Conservation (phyloP, 2,329 filamentous ascomycete genomes). For the Lecanicillium sp. region DNA sequence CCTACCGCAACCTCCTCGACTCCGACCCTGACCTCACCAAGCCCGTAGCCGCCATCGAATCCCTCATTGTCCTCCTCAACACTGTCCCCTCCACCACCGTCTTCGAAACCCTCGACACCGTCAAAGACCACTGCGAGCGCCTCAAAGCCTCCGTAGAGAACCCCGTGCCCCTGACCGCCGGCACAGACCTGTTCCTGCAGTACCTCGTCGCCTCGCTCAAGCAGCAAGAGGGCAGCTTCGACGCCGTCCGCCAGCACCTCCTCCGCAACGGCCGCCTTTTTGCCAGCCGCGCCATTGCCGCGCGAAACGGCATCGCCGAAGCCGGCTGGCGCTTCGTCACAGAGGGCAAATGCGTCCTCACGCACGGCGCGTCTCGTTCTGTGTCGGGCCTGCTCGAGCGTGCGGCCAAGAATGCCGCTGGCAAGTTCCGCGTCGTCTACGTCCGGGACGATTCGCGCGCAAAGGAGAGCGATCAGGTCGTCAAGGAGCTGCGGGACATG, state of each 20-base stretch:
- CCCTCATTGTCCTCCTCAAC: slow-evolving; percentile 78
- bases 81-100: slow-evolving; percentile 76
- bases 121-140: slow-evolving; percentile 66
- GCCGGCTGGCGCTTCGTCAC: slow-evolving; percentile 71
- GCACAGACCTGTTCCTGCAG: slow-evolving; percentile 90
- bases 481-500: slow-evolving; percentile 59
- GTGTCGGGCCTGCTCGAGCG: slow-evolving; percentile 69
- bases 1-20: slow-evolving; percentile 45
- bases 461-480: slow-evolving; percentile 61
- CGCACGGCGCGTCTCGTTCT: slow-evolving; percentile 79
- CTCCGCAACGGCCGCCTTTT: slow-evolving; percentile 81
- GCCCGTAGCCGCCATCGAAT: slow-evolving; percentile 89
- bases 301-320: slow-evolving; percentile 72
- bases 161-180: slow-evolving; percentile 84
- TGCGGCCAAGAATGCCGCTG: slow-evolving; percentile 48
- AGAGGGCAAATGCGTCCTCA: slow-evolving; percentile 76
- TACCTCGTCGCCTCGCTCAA: slow-evolving; percentile 74
- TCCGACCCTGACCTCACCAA: slow-evolving; percentile 82
- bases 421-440: slow-evolving; percentile 79
- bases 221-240: slow-evolving; percentile 54
- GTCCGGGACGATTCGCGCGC: slow-evolving; percentile 49
- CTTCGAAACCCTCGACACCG: slow-evolving; percentile 83
- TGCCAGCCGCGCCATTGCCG: slow-evolving; percentile 77
- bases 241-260: slow-evolving; percentile 73
- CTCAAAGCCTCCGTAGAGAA: slow-evolving; percentile 77